A percentile compares a stretch with the other conserved stretches of the same genome.
Conservation (phyloP, 2,329 filamentous ascomycete species). For the Lasiodiplodia theobromae region DNA sequence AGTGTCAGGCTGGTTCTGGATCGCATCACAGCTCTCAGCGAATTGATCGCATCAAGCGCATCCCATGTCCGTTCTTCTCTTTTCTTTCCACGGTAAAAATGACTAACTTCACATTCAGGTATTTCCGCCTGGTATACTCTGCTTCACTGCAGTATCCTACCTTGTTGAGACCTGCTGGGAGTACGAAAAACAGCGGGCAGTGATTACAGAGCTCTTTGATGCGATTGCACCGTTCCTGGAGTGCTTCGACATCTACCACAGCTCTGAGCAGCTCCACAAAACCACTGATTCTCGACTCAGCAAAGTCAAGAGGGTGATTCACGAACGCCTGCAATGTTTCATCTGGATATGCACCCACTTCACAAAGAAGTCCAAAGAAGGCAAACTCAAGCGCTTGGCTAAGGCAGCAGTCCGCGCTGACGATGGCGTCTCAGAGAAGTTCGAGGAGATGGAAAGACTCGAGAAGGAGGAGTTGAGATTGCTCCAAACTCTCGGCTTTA, state of each 20-base stretch:
- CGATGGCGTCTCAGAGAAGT: neutral
- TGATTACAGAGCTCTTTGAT: neutral
- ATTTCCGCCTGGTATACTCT: constrained; percentile 3
- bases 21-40: neutral
- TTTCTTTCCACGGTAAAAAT: neutral
- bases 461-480: neutral
- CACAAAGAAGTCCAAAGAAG: neutral
- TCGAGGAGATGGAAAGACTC: neutral
- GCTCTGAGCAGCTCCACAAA: neutral
- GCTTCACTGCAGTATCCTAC: constrained; percentile 8
- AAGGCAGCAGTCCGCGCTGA: neutral
- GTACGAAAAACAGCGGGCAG: neutral
- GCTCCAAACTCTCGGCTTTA: neutral
- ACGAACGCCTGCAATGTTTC: neutral
- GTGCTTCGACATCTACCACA: neutral
- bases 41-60: neutral
- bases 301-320: neutral
- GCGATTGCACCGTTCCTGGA: neutral
- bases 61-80: neutral
- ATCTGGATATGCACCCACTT: constrained; percentile 4
- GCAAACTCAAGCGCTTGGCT: neutral
- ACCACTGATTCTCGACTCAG: neutral
- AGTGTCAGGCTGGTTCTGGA: neutral
- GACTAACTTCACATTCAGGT: neutral
- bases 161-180: constrained; percentile 5